Base-by-base conservation (phyloP, 768 basidiomycete genomes). In the Agaricus sinodeliciosus region DNA sequence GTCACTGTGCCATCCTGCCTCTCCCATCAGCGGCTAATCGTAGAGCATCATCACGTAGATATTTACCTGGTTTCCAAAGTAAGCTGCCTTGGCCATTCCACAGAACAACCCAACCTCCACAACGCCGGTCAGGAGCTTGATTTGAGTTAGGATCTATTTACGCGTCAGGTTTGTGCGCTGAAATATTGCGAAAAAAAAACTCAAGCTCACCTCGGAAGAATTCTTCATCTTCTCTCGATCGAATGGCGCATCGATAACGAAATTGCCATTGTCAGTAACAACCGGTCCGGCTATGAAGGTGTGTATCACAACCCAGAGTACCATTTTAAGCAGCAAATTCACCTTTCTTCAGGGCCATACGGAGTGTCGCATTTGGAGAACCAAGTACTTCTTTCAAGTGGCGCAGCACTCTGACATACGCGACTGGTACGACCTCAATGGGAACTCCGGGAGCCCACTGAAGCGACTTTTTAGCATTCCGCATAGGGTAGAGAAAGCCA, bases 91-190 rank as follows among this genome's bases (percentile, higher is more conserved):
- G 4, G 89, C 94, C 77, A 96, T 85, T 49, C 83, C 75, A 64
- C 91, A 94, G 72, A 99, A 98, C n/a, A 99, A 68, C 0, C 96
- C 96, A 31, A 97, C 96, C 67, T 99, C 96, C n/a, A 98, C 91
- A 19, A 97, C 92, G 43, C 96, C 96, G 3, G 95, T 98, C 55
- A 98, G 76, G 79, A 95, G 81, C 74, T 97, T 98, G 63, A 98
- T 87, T 55, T 78, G 74, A 13, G 73, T 67, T 71, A 95, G 71
- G 15, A 97, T 75, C 90, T 94, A 63, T 7, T 48, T 26, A 22
- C 9, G 43, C 27, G 12, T 41, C 48, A 52, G 36, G 9, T 16
- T 26, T 3, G 8, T 31, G 31, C 31, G 4, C 39, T 43, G 11
- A 44, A 16, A 55, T 28, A 40, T 28, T 4, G 5, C 11, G 25